phyloP scores from a whole-genome alignment of 108 stramenopile species.

The Nitzschia palea region DNA sequence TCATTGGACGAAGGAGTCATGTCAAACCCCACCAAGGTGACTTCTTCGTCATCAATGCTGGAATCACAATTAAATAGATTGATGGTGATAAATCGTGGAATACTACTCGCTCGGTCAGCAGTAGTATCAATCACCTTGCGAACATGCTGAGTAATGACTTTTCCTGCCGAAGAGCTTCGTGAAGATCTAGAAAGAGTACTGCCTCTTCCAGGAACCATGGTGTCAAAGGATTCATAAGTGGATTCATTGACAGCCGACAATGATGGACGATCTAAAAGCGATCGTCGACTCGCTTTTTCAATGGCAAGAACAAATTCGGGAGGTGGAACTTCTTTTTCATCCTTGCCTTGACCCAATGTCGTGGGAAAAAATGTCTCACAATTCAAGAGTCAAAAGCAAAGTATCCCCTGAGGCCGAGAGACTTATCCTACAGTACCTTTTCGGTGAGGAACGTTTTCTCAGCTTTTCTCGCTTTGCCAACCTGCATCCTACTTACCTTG shows the following conservation, averaged over 20 bases:
- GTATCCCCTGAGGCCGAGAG: no score
- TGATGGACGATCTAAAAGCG: background rate
- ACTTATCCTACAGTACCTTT: no score
- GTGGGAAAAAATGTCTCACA: background rate
- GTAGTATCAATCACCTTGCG: background rate
- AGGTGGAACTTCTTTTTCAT: background rate
- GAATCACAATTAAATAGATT: background rate
- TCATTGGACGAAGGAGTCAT: background rate
- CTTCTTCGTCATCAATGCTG: constrained; percentile 10
- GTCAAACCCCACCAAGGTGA: constrained; percentile 2
- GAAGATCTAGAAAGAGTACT: background rate
- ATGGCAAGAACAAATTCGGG: background rate
- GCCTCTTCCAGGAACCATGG: background rate
- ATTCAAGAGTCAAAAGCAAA: no score
- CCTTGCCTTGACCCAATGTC: background rate
- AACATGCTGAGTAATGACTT: background rate
- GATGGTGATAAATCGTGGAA: background rate
- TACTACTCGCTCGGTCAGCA: background rate
- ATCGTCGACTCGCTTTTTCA: background rate
- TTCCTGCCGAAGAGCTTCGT: background rate
- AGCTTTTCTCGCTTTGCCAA: no score
- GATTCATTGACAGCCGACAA: background rate
- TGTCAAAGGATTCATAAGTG: background rate
- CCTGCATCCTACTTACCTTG: no score
- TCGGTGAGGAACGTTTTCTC: no score